Evolutionary conservation across 345 rosid species (phyloP).

Genomic region (Trapa incisa): DNA sequence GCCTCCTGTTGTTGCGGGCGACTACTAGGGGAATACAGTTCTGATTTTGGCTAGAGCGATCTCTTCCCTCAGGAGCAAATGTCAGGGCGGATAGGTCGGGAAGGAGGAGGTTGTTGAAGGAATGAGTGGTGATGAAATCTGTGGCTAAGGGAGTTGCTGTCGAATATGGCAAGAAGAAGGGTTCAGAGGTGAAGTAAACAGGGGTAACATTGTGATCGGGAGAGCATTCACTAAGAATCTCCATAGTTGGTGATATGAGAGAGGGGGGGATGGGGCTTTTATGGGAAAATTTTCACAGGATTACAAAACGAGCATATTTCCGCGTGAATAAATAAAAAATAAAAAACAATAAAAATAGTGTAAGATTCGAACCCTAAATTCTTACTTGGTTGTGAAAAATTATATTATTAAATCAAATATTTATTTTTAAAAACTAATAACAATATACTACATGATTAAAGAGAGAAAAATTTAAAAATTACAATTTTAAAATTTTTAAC

Average conservation of each 20-base stretch:
- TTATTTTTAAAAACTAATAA: too few species aligned
- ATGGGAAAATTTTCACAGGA: not conserved
- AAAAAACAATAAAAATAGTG: too few species aligned
- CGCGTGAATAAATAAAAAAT: too few species aligned
- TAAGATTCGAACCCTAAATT: too few species aligned
- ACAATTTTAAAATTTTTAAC: too few species aligned
- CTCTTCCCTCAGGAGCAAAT: not conserved
- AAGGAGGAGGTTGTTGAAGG: slow-evolving; percentile 2
- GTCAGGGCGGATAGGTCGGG: not conserved
- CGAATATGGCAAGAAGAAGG: too few species aligned
- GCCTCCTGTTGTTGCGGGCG: slow-evolving; percentile 31
- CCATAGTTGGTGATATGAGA: not conserved
- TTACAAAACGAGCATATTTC: too few species aligned
- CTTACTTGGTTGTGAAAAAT: too few species aligned
- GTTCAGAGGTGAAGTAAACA: not conserved
- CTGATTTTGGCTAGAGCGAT: slow-evolving; percentile 3
- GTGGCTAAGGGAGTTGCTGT: not conserved
- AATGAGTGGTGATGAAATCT: not conserved
- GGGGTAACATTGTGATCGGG: not conserved
- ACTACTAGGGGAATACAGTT: slow-evolving; percentile 8
- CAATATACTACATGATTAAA: too few species aligned
- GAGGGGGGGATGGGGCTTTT: not conserved
- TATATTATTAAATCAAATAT: too few species aligned
- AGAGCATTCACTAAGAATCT: not conserved
- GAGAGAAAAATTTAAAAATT: too few species aligned